Evolutionary conservation across 768 basidiomycete species (phyloP).

Genomic region (Flagelloscypha sp.): DNA sequence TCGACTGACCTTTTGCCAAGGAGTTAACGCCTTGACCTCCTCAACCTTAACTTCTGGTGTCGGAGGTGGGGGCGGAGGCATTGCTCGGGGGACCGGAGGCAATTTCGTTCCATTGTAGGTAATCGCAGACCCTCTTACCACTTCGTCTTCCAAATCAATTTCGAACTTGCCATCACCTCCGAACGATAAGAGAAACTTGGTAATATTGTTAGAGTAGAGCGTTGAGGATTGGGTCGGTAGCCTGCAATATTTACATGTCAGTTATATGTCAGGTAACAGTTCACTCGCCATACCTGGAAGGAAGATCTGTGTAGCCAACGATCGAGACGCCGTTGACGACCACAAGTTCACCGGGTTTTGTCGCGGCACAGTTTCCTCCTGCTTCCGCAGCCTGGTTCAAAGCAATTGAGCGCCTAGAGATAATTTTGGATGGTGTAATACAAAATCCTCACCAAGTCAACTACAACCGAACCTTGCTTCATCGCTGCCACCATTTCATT

Average conservation of each 20-base stretch:
- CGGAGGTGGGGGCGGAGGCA: conserved; percentile 53
- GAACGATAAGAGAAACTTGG: conserved; percentile 81
- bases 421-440: background rate
- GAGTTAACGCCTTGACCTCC: conserved; percentile 59
- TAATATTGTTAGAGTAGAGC: conserved; percentile 86
- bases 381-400: conserved; percentile 82
- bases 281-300: conserved; percentile 2
- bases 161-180: conserved; percentile 53
- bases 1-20: conserved; percentile 74
- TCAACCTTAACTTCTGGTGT: conserved; percentile 36
- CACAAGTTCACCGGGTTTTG: conserved; percentile 64
- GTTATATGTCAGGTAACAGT: background rate
- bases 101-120: conserved; percentile 59
- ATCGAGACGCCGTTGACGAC: conserved; percentile 73
- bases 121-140: conserved; percentile 73
- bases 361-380: conserved; percentile 85
- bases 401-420: conserved; percentile 14
- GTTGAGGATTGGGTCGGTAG: conserved; percentile 86
- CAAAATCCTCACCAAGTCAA: conserved; percentile 45
- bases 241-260: conserved; percentile 30
- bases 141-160: conserved; percentile 75
- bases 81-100: conserved; percentile 58
- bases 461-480: conserved; percentile 87
- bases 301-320: conserved; percentile 33
- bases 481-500: conserved; percentile 84